phyloP scores from a whole-genome alignment of 148 eudicot genomes.

The Persicaria tinctoria region DNA sequence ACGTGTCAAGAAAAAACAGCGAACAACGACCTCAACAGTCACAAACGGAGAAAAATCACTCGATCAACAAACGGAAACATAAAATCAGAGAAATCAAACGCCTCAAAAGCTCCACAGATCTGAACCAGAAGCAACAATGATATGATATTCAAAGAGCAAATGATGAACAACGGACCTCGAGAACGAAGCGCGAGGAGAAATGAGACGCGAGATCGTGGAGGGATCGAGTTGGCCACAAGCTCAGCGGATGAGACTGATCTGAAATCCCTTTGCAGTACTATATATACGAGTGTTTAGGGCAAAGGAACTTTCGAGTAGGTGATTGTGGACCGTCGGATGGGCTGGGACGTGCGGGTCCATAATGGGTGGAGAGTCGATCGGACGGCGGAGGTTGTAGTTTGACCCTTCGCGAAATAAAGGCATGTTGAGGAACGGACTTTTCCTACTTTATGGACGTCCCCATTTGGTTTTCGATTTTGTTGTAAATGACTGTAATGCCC shows the following conservation, averaged over 20 bases:
- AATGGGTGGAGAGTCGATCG: neutral
- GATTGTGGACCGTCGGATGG: neutral
- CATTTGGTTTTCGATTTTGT: no score
- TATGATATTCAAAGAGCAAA: neutral
- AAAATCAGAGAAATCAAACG: neutral
- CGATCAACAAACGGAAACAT: neutral
- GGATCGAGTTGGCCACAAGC: conserved; percentile 13
- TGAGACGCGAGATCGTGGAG: neutral
- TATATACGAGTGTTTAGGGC: conserved; percentile 5
- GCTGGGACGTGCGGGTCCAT: neutral
- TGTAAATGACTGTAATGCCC: no score
- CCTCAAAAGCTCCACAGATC: neutral
- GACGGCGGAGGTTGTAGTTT: conserved; percentile 4
- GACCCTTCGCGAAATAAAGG: neutral
- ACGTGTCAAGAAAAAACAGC: no score
- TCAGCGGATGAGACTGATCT: neutral
- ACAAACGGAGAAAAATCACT: neutral
- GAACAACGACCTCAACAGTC: neutral
- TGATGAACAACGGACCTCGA: conserved; percentile 6
- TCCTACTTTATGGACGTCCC: no score
- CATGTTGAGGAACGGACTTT: no score
- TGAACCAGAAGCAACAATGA: neutral
- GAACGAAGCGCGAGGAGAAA: neutral
- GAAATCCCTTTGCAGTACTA: no score
- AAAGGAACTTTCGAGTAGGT: neutral